A percentile compares a stretch with the other conserved stretches of the same genome.
Conservation (phyloP, 2,329 filamentous ascomycete genomes). For the Colletotrichum lupini region DNA sequence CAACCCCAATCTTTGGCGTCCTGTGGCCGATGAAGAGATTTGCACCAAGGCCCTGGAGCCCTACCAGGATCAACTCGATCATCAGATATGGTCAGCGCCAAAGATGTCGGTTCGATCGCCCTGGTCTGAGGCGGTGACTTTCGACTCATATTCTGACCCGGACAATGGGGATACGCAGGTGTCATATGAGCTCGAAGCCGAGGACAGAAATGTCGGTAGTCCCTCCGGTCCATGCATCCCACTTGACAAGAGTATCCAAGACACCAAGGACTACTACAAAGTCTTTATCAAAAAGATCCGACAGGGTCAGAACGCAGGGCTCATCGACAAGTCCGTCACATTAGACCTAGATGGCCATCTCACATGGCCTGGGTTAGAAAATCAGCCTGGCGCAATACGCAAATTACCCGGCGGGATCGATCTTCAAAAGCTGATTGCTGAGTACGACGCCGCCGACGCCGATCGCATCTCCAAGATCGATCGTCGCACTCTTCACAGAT, state of each 20-base stretch:
- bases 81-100: not conserved
- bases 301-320: not conserved
- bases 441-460: not conserved
- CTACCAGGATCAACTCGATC: not conserved
- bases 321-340: not conserved
- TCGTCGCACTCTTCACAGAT: not conserved
- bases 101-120: not conserved
- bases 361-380: not conserved
- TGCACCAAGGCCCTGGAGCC: not conserved
- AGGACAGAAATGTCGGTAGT: too few relatives aligned
- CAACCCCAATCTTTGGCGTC: not conserved
- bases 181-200: too few relatives aligned
- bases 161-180: fast-evolving
- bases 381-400: fast-evolving
- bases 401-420: not conserved
- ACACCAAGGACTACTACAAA: not conserved
- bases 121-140: not conserved
- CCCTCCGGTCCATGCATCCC: not conserved
- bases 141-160: not conserved
- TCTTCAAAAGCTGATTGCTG: not conserved
- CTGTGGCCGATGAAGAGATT: not conserved
- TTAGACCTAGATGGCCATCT: not conserved
- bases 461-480: not conserved
- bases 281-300: not conserved
- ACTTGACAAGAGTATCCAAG: not conserved